These are phyloP conservation scores for Acrasis kona DNA, from an alignment of 78 protist species.

Conservation along the genomic window DNA sequence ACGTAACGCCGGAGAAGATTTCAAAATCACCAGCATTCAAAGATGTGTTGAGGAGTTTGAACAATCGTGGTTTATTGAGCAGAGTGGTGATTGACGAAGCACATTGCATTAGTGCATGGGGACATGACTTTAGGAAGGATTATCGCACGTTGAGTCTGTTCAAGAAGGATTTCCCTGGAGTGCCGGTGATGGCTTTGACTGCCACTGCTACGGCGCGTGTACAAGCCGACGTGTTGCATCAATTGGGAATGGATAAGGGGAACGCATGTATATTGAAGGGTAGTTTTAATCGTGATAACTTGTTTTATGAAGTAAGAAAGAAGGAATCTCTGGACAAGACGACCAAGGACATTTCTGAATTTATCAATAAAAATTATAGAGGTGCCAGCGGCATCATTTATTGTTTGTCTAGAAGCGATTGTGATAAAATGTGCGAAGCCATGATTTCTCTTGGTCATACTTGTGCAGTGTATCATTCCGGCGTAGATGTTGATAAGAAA, in stretches of 20 bases:
- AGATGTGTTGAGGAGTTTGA: background rate
- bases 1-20: conserved; percentile 25
- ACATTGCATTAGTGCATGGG: conserved; percentile 33
- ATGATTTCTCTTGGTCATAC: background rate
- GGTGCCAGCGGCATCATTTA: conserved; percentile 85
- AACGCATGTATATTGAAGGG: background rate
- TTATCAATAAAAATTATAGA: conserved; percentile 9
- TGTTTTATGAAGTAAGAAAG: conserved; percentile 11
- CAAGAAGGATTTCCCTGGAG: background rate
- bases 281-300: conserved; percentile 26
- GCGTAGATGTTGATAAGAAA: conserved; percentile 38
- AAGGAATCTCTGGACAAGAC: background rate
- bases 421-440: conserved; percentile 55
- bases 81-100: conserved; percentile 38
- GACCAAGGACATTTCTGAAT: conserved; percentile 29
- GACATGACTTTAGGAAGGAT: conserved; percentile 27
- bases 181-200: conserved; percentile 39
- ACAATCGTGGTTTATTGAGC: background rate
- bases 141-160: conserved; percentile 7
- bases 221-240: background rate
- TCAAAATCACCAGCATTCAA: background rate
- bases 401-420: conserved; percentile 67
- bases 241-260: background rate
- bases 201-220: conserved; percentile 38
- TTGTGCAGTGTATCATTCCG: conserved; percentile 70